phyloP scores from a whole-genome alignment of 352 stramenopile species.

The Phytophthora pseudosyringae region DNA sequence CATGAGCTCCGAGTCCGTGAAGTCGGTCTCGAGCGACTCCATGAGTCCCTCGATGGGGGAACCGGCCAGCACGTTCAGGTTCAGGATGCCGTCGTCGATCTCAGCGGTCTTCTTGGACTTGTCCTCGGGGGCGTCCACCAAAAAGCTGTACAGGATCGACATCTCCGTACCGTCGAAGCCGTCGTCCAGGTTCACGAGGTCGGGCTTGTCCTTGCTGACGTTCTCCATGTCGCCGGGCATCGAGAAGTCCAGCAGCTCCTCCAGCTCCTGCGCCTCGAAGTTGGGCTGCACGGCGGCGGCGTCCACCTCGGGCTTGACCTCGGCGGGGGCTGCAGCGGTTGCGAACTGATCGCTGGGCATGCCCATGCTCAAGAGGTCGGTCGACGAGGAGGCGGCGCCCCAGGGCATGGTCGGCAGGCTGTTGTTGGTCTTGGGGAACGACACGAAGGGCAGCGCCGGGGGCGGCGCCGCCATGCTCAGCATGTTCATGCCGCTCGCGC shows the following conservation, averaged over 20 bases:
- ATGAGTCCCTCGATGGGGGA: conserved; percentile 74
- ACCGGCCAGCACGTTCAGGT: conserved; percentile 75
- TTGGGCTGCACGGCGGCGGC: conserved; percentile 29
- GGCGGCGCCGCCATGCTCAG: conserved; percentile 66
- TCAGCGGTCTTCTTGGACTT: conserved; percentile 62
- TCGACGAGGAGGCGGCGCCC: conserved; percentile 30
- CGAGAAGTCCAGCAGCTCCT: conserved; percentile 80
- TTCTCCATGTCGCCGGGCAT: conserved; percentile 65
- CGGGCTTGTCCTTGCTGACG: conserved; percentile 74
- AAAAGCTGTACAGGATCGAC: conserved; percentile 88
- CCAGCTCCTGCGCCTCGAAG: conserved; percentile 72
- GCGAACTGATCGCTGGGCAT: conserved; percentile 49
- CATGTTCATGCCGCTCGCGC: conserved; percentile 59
- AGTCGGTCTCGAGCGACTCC: conserved; percentile 75
- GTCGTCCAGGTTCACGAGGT: conserved; percentile 80
- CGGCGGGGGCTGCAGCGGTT: conserved; percentile 17
- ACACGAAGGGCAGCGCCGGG: conserved; percentile 72
- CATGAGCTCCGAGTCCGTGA: conserved; percentile 77
- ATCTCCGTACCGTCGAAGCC: conserved; percentile 88
- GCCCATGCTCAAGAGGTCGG: conserved; percentile 52
- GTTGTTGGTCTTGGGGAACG: conserved; percentile 57
- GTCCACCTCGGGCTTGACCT: conserved; percentile 40
- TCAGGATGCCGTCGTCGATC: conserved; percentile 73
- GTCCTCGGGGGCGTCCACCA: conserved; percentile 78
- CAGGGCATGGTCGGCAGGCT: conserved; percentile 61